These are phyloP conservation scores for Ophiostoma sp. DNA, from an alignment of 2,329 filamentous ascomycete genomes.

Conservation along the genomic window DNA sequence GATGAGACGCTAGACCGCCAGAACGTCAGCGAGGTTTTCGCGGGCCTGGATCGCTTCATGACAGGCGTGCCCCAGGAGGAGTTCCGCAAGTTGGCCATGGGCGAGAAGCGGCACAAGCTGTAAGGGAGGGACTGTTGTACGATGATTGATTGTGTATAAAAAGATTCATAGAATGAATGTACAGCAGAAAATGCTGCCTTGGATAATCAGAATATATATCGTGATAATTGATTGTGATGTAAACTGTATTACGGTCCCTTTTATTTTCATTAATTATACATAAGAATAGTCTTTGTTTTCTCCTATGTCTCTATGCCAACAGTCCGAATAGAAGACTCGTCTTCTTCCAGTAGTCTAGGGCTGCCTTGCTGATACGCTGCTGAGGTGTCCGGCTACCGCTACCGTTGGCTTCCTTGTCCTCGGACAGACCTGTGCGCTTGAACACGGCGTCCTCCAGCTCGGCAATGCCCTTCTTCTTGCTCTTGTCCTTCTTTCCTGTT, in stretches of 20 bases:
- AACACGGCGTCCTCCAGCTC: constrained; percentile 50
- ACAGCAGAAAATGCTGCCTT: neutral
- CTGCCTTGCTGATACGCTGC: constrained; percentile 60
- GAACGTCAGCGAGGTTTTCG: constrained; percentile 83
- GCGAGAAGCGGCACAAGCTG: constrained; percentile 93
- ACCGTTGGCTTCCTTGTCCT: neutral
- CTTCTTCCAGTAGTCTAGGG: constrained; percentile 79
- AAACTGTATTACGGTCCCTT: neutral
- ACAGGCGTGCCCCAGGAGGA: constrained; percentile 82
- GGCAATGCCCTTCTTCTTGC: constrained; percentile 36
- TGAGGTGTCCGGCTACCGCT: constrained; percentile 48
- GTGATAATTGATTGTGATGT: neutral
- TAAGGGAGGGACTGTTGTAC: constrained; percentile 41
- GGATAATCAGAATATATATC: neutral
- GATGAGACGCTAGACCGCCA: constrained; percentile 71
- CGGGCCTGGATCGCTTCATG: constrained; percentile 77
- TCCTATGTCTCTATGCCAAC: constrained; percentile 48
- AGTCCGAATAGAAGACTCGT: constrained; percentile 81
- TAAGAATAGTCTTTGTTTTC: constrained; percentile 2
- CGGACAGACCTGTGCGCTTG: constrained; percentile 45
- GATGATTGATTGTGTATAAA: neutral
- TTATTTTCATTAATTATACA: constrained; percentile 10
- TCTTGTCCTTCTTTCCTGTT: constrained; percentile 22
- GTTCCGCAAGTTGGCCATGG: constrained; percentile 79
- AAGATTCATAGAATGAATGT: constrained; percentile 1